Base-by-base conservation (phyloP, 2,329 filamentous ascomycete genomes). In the Aspergillus sp. region DNA sequence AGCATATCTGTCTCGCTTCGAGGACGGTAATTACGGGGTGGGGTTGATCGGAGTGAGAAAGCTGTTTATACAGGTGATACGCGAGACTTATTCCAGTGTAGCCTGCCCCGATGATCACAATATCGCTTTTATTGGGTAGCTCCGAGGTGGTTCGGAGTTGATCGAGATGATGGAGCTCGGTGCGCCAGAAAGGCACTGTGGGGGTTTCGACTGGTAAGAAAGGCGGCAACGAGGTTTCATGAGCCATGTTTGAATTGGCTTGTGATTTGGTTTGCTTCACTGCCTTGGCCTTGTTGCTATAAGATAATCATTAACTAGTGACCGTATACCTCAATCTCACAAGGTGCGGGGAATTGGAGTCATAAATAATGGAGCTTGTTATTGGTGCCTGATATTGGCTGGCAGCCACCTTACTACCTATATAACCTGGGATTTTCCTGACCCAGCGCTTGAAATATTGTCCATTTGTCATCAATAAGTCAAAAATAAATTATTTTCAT, bases 41-140 rank as follows among this genome's bases (percentile, higher is more conserved):
- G 41, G 61, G 49, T 22, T 66, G 60, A 20, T 57, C 56, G 1
- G 65, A 34, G 20, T 48, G 42, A 11, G 44, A 57, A 22, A 60
- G 56, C 40, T 65, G 56, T 47, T 73, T 69, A 12, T 75, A 58
- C 5, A 79, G 71, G 57, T 82, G 75, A 45, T 79, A 79, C 0
- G 75, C 76, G 4, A 77, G 73, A 1, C 75, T 73, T 0, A 75
- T 73, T 3, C 81, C 80, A 4, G 80, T 71, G 54, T 76, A 80
- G 0, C 81, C 81, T 13, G 77, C 75, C 0, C 80, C 81, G 8
- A 82, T 73, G 39, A 83, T 76, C 15, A 77, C 71, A 51, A 83
- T 74, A 46, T 82, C 79, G 30, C 70, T 73, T 30, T 75, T 57
- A 0, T 62, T 45, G 0, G 79, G 80, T 0, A 82, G 64, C 30